Base-by-base conservation (phyloP, 2,329 filamentous ascomycete genomes). In the Fusarium foetens region DNA sequence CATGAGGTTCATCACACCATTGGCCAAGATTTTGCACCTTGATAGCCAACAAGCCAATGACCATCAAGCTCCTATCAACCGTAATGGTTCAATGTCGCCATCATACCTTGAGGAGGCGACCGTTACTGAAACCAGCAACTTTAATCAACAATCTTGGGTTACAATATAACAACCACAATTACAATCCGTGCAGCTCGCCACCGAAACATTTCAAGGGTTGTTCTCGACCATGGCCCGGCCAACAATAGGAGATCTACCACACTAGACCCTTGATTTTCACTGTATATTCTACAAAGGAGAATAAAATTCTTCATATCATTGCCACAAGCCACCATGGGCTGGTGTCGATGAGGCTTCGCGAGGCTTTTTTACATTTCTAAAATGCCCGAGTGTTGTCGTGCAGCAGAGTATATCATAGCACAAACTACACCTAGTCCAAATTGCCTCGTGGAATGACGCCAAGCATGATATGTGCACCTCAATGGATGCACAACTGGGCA, bases 41-140 rank as follows among this genome's bases (percentile, higher is more conserved):
- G 58, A 60, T 62, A 62, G 33, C 62, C 64, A 68, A 66, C 61
- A 57, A 52, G 49, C 74, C 69, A 77, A 75, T 75, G 25, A 7
- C 58, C 58, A 58, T 51, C 65, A 63, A 51, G 65, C 52, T 63
- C 52, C 66, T 63, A 51, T 70, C 48, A 71, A 61, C 62, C 63
- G 59, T 38, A 45, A 41, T 69, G 42, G 36, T 57, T 54, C 58
- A 41, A 55, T 63, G 49, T 49, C 51, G 70, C 72, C 70, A 68
- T 63, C 63, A 65, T 61, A 49, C 61, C 61, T 64, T 62, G 43
- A 67, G 62, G 73, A 63, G 73, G 75, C 75, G 68, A 74, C 66
- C 58, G 70, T 76, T 77, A 46, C 58, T 76, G 52, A 39, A 58
- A 39, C 59, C 35, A 58, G 29, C 33, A 46, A 43, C 48, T 57